phyloP scores from a whole-genome alignment of 345 rosid species.

The Erodium maritimum region DNA sequence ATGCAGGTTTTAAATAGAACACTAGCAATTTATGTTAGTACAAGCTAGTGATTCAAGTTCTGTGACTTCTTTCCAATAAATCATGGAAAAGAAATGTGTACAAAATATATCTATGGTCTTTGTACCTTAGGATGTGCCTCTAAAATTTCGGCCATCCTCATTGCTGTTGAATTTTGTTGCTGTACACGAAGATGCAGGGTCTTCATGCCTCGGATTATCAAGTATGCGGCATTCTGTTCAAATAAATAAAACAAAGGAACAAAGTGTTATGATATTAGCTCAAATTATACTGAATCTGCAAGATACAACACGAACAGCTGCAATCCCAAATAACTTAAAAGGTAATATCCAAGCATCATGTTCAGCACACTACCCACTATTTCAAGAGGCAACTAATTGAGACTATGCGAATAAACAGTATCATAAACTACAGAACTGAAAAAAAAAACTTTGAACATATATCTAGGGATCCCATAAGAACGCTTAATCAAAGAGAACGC shows the following conservation, averaged over 20 bases:
- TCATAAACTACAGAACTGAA: too few relatives aligned
- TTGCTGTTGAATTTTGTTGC: conserved; percentile 89
- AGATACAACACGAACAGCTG: too few relatives aligned
- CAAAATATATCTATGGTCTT: background rate
- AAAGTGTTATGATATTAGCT: too few relatives aligned
- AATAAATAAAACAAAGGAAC: background rate
- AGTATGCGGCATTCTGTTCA: conserved; percentile 79
- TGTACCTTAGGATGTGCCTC: conserved; percentile 99
- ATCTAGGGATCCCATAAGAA: background rate
- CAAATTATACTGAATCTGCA: too few relatives aligned
- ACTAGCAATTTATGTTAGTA: too few relatives aligned
- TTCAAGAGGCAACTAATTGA: background rate
- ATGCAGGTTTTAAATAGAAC: too few relatives aligned
- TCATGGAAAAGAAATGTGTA: background rate
- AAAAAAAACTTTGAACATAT: background rate
- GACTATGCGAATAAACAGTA: background rate
- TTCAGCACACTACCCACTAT: too few relatives aligned
- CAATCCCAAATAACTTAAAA: too few relatives aligned
- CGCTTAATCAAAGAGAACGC: conserved; percentile 14
- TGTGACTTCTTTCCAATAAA: too few relatives aligned
- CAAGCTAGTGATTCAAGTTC: too few relatives aligned
- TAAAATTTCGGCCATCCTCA: conserved; percentile 95
- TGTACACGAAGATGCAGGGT: conserved; percentile 97
- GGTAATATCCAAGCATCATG: too few relatives aligned
- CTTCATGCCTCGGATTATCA: conserved; percentile 98